Percentiles rank a stretch among this genome's conserved stretches.
Evolutionary conservation across 2,329 filamentous ascomycete genomes (phyloP).

Genomic region (Bipolaris sorokiniana): DNA sequence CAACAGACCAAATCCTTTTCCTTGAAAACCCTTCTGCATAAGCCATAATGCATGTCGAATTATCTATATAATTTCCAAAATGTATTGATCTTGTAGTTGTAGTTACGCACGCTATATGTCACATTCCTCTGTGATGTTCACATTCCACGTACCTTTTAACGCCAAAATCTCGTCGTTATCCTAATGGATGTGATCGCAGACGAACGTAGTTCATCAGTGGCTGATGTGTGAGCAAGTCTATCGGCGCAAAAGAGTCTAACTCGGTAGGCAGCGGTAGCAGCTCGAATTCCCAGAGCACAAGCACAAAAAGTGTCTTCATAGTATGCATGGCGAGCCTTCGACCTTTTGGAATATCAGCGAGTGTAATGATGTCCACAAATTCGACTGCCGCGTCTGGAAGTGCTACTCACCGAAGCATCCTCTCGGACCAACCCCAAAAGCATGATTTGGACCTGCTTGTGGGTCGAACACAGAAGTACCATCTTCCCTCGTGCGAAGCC

Average conservation of each 20-base stretch:
- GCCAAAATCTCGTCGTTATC: not conserved
- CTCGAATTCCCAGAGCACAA: not conserved
- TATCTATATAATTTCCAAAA: too few species aligned
- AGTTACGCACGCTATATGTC: not conserved
- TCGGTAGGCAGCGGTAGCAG: not conserved
- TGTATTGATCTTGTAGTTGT: too few species aligned
- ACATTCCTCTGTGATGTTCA: not conserved
- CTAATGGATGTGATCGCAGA: not conserved
- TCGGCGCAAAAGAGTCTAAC: not conserved
- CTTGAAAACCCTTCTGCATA: too few species aligned
- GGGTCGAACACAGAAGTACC: not conserved
- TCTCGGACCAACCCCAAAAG: not conserved
- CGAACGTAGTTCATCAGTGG: not conserved
- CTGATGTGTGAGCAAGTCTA: not conserved
- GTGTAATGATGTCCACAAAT: not conserved
- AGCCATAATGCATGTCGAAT: too few species aligned
- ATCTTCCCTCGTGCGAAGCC: not conserved
- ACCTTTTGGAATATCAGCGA: not conserved
- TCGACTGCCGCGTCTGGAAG: not conserved
- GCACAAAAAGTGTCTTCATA: not conserved
- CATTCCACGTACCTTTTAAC: not conserved
- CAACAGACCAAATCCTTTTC: too few species aligned
- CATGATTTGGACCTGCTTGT: constrained; percentile 1
- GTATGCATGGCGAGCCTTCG: not conserved
- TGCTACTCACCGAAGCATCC: not conserved